phyloP scores from a whole-genome alignment of 2,329 filamentous ascomycete species.

The Claviceps arundinis region DNA sequence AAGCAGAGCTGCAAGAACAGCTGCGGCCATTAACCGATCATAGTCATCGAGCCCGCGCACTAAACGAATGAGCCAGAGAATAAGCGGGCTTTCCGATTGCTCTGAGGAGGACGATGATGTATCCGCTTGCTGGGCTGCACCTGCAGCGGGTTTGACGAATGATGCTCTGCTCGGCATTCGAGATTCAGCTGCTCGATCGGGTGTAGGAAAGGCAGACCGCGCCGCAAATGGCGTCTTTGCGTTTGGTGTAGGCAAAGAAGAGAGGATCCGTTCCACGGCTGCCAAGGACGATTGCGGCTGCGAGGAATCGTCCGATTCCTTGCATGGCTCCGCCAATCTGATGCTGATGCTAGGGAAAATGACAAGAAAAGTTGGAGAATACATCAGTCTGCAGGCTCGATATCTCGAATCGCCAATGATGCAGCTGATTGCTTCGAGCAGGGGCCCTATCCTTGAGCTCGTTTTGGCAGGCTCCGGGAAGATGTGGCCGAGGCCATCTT shows the following conservation, averaged over 20 bases:
- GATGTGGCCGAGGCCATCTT: constrained; percentile 39
- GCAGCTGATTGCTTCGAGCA: constrained; percentile 64
- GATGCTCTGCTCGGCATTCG: constrained; percentile 17
- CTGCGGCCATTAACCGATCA: constrained; percentile 54
- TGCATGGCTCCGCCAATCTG: constrained; percentile 33
- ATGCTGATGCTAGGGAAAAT: constrained; percentile 50
- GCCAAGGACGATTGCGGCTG: constrained; percentile 17
- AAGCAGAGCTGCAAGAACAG: constrained; percentile 55
- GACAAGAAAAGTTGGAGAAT: constrained; percentile 54
- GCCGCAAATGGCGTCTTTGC: constrained; percentile 15
- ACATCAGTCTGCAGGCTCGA: constrained; percentile 57
- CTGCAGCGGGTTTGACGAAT: constrained; percentile 11
- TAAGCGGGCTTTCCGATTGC: constrained; percentile 54
- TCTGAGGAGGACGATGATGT: constrained; percentile 25
- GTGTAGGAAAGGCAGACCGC: constrained; percentile 11
- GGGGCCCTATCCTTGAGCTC: constrained; percentile 47
- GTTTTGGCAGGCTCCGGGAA: constrained; percentile 50
- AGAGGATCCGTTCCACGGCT: constrained; percentile 54
- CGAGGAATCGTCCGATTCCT: constrained; percentile 30
- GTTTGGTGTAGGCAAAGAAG: constrained; percentile 34
- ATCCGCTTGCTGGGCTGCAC: constrained; percentile 16
- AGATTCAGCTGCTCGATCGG: constrained; percentile 15
- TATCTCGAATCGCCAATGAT: constrained; percentile 71
- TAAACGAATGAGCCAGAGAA: constrained; percentile 60
- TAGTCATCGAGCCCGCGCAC: constrained; percentile 43